Percentiles rank a stretch among this genome's conserved stretches.
Evolutionary conservation across 2,329 filamentous ascomycete species (phyloP).

Genomic region (Phaeomoniella chlamydospora): DNA sequence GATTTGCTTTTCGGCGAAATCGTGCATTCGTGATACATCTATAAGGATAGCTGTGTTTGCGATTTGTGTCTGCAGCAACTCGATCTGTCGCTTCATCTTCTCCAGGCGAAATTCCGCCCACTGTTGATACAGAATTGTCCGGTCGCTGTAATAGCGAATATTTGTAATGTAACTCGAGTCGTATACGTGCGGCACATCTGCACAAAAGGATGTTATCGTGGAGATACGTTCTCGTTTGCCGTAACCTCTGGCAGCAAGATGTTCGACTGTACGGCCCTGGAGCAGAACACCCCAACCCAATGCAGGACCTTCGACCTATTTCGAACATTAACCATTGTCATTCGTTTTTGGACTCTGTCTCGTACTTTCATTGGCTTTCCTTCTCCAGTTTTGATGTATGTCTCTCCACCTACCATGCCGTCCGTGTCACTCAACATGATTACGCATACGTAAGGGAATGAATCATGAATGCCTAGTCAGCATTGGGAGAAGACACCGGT

Average conservation of each 20-base stretch:
- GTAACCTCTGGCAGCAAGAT: constrained; percentile 12
- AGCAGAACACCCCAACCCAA: no score
- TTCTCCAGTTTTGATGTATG: constrained; percentile 10
- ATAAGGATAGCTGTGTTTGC: background rate
- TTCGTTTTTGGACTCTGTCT: no score
- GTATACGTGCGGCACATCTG: constrained; percentile 2
- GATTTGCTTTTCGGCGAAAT: constrained; percentile 2
- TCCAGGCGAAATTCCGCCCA: constrained; percentile 1
- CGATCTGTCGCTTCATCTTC: constrained; percentile 3
- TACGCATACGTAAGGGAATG: constrained; percentile 14
- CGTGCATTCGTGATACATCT: constrained; percentile 1
- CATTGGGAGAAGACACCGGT: constrained; percentile 13
- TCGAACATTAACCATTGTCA: no score
- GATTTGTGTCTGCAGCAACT: constrained; percentile 1
- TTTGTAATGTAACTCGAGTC: constrained; percentile 2
- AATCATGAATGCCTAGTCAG: constrained; percentile 14
- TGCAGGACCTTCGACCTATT: constrained; percentile 5
- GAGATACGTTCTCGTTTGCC: constrained; percentile 13
- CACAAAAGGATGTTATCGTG: constrained; percentile 13
- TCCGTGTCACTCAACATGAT: constrained; percentile 14
- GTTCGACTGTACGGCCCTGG: constrained; percentile 15
- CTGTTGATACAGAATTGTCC: background rate
- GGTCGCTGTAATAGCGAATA: constrained; percentile 1
- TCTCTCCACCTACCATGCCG: constrained; percentile 13
- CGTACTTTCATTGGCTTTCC: no score